These are phyloP conservation scores for Oidiodendron maius DNA, from an alignment of 495 filamentous ascomycete genomes.

Conservation along the genomic window DNA sequence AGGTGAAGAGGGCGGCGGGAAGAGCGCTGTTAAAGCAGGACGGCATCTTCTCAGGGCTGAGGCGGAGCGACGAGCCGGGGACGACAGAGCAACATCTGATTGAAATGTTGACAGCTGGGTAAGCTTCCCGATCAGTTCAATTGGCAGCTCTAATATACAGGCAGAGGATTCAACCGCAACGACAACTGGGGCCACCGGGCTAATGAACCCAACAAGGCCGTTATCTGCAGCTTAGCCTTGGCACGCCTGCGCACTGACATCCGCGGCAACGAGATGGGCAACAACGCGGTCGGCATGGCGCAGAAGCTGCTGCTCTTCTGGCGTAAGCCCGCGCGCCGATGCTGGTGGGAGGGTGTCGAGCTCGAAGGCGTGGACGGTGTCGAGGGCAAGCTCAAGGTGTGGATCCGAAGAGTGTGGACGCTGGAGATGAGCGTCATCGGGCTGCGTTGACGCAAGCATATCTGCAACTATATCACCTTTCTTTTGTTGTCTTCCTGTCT, in stretches of 20 bases:
- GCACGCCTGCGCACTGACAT: slow-evolving; percentile 91
- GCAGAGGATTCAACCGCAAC: slow-evolving; percentile 90
- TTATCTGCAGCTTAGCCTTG: slow-evolving; percentile 92
- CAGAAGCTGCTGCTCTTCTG: slow-evolving; percentile 98
- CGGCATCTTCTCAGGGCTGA: slow-evolving; percentile 92
- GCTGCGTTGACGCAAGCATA: slow-evolving; percentile 63
- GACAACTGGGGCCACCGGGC: slow-evolving; percentile 95
- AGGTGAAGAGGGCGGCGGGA: slow-evolving; percentile 92
- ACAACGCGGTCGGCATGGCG: slow-evolving; percentile 91
- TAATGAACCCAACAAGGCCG: slow-evolving; percentile 93
- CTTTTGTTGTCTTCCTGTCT: neutral
- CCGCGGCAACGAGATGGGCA: slow-evolving; percentile 61
- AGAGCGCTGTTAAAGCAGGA: slow-evolving; percentile 80
- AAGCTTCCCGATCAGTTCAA: too few relatives aligned
- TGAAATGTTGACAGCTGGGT: slow-evolving; percentile 99
- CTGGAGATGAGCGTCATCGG: slow-evolving; percentile 98
- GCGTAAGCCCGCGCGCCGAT: slow-evolving; percentile 92
- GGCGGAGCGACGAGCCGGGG: slow-evolving; percentile 90
- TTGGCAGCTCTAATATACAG: too few relatives aligned
- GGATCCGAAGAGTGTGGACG: slow-evolving; percentile 97
- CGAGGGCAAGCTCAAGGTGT: slow-evolving; percentile 89
- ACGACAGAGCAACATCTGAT: slow-evolving; percentile 98
- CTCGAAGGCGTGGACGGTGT: slow-evolving; percentile 84
- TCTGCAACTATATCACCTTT: neutral
- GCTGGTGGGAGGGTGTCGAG: slow-evolving; percentile 99